Evolutionary conservation across 257 asterid species (phyloP).

Genomic region (Plectranthus barbatus): DNA sequence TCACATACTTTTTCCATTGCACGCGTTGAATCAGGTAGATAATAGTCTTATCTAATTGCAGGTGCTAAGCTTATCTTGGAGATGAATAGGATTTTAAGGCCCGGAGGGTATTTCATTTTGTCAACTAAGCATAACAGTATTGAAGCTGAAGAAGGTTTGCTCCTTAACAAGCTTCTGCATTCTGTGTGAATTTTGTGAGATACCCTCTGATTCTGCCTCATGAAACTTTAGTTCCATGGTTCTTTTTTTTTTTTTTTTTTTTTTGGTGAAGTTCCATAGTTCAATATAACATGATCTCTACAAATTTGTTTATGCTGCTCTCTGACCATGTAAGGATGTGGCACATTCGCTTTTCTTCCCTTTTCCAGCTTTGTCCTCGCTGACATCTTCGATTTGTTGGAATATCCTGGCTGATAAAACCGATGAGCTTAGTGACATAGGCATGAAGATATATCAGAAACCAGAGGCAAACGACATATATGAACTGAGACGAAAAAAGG

Average conservation of each 20-base stretch:
- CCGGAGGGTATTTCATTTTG: slow-evolving; percentile 88
- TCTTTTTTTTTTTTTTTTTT: too few relatives aligned
- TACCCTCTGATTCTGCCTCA: neutral
- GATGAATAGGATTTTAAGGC: slow-evolving; percentile 89
- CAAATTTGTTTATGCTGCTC: neutral
- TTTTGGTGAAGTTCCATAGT: too few relatives aligned
- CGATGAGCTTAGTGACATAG: slow-evolving; percentile 80
- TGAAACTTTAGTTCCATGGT: neutral
- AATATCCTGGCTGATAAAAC: slow-evolving; percentile 84
- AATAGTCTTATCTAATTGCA: slow-evolving; percentile 24
- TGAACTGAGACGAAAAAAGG: slow-evolving; percentile 61
- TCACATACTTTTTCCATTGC: neutral
- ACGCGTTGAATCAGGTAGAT: neutral
- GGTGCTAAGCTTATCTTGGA: slow-evolving; percentile 85
- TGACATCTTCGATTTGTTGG: slow-evolving; percentile 87
- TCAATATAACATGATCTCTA: neutral
- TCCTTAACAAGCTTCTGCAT: slow-evolving; percentile 2
- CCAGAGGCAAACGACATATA: slow-evolving; percentile 73
- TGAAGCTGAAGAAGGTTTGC: slow-evolving; percentile 89
- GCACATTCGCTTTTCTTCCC: neutral
- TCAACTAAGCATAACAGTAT: slow-evolving; percentile 65
- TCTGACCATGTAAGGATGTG: neutral
- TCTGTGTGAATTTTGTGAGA: neutral
- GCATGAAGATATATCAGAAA: slow-evolving; percentile 78
- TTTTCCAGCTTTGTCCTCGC: slow-evolving; percentile 59